These are phyloP conservation scores for Mucor velutinosus DNA, from an alignment of 371 early-diverging fungal species.

Conservation along the genomic window DNA sequence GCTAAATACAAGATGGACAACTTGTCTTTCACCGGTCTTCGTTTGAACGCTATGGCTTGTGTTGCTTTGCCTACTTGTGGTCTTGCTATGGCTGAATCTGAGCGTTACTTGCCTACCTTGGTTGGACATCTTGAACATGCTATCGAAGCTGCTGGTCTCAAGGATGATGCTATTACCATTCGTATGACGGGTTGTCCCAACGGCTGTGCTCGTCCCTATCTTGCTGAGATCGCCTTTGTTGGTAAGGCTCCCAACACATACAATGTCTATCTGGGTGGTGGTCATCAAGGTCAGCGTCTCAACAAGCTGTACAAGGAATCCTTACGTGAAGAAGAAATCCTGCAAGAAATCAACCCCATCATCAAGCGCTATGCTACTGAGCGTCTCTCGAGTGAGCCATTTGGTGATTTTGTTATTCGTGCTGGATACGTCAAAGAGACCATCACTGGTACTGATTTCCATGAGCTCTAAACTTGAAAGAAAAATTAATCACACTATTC, in stretches of 20 bases:
- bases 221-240: slow-evolving; percentile 93
- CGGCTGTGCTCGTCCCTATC: slow-evolving; percentile 92
- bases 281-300: slow-evolving; percentile 82
- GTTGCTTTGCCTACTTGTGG: slow-evolving; percentile 94
- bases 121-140: slow-evolving; percentile 76
- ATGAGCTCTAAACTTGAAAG: slow-evolving; percentile 43
- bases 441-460: slow-evolving; percentile 77
- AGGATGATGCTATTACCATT: slow-evolving; percentile 87
- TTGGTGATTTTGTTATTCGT: slow-evolving; percentile 94
- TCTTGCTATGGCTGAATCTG: slow-evolving; percentile 95
- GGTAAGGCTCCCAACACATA: slow-evolving; percentile 93
- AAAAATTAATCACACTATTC: neutral
- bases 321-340: slow-evolving; percentile 84
- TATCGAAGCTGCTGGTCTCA: slow-evolving; percentile 79
- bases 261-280: slow-evolving; percentile 94
- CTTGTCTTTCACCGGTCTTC: slow-evolving; percentile 74
- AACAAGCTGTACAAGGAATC: slow-evolving; percentile 90
- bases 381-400: slow-evolving; percentile 75
- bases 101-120: slow-evolving; percentile 89
- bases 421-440: slow-evolving; percentile 85
- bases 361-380: slow-evolving; percentile 80
- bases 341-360: slow-evolving; percentile 74
- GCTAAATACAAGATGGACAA: slow-evolving; percentile 83
- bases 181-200: slow-evolving; percentile 98
- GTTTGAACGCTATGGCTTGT: slow-evolving; percentile 93